Conservation (phyloP, 1,284 basidiomycete species). For the Malassezia equina region DNA sequence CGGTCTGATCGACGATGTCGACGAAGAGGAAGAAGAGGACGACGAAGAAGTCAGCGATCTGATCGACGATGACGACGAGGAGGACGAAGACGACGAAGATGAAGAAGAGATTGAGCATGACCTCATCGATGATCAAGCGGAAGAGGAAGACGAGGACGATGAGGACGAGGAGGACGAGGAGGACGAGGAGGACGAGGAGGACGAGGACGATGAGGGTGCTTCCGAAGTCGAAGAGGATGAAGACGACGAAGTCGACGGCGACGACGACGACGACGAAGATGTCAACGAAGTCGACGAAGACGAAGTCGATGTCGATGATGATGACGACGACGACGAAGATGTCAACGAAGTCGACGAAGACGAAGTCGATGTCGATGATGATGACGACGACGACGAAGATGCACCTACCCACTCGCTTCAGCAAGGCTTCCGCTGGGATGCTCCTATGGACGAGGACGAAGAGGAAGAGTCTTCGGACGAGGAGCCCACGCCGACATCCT, state of each 20-base stretch:
- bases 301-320: conserved; percentile 24
- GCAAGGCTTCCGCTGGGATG: conserved; percentile 13
- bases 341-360: conserved; percentile 16
- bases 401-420: neutral
- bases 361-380: neutral
- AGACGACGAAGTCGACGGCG: conserved; percentile 25
- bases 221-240: conserved; percentile 4
- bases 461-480: conserved; percentile 46
- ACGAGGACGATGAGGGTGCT: neutral
- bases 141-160: conserved; percentile 1
- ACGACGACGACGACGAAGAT: conserved; percentile 22
- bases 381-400: neutral
- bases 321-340: conserved; percentile 28
- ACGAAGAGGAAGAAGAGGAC: conserved; percentile 8
- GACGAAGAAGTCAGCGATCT: conserved; percentile 56
- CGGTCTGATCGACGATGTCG: conserved; percentile 21
- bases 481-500: conserved; percentile 25
- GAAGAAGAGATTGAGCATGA: neutral
- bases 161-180: conserved; percentile 1
- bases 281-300: conserved; percentile 20
- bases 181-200: neutral
- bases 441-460: conserved; percentile 52
- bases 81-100: neutral
- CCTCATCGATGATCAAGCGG: neutral
- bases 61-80: conserved; percentile 6